Evolutionary conservation across 805 yeast species (phyloP).

Genomic region (Saccharomycopsis sp.): DNA sequence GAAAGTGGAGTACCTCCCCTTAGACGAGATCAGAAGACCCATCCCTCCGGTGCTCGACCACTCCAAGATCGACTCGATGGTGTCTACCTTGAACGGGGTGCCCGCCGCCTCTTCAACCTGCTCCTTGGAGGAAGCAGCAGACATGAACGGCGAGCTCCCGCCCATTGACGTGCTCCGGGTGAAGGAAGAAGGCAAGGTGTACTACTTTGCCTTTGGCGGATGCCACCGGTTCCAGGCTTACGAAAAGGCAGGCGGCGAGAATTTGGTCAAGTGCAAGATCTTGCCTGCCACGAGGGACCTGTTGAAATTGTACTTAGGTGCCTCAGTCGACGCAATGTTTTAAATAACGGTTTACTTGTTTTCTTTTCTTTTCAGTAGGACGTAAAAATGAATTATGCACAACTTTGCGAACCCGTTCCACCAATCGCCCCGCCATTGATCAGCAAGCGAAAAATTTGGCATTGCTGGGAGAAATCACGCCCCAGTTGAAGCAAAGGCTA

Average conservation of each 20-base stretch:
- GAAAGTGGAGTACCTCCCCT: constrained; percentile 51
- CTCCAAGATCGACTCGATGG: constrained; percentile 72
- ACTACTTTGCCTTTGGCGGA: constrained; percentile 83
- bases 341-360: constrained; percentile 8
- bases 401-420: too few species aligned
- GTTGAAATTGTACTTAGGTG: constrained; percentile 60
- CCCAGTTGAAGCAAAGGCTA: too few species aligned
- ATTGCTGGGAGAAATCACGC: too few species aligned
- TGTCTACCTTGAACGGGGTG: constrained; percentile 51
- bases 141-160: constrained; percentile 54
- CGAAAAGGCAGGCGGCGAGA: constrained; percentile 38
- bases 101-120: constrained; percentile 63
- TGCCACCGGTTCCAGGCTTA: constrained; percentile 88
- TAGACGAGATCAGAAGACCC: constrained; percentile 64
- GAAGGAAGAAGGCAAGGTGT: constrained; percentile 48
- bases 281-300: constrained; percentile 70
- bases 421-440: too few species aligned
- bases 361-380: neutral
- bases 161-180: constrained; percentile 73
- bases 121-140: constrained; percentile 30
- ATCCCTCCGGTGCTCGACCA: constrained; percentile 77
- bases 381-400: too few species aligned
- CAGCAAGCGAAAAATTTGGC: too few species aligned
- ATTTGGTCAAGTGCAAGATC: constrained; percentile 57
- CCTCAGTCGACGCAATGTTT: constrained; percentile 49